Conservation (phyloP, 2,329 filamentous ascomycete genomes). For the Aschersonia sp. region DNA sequence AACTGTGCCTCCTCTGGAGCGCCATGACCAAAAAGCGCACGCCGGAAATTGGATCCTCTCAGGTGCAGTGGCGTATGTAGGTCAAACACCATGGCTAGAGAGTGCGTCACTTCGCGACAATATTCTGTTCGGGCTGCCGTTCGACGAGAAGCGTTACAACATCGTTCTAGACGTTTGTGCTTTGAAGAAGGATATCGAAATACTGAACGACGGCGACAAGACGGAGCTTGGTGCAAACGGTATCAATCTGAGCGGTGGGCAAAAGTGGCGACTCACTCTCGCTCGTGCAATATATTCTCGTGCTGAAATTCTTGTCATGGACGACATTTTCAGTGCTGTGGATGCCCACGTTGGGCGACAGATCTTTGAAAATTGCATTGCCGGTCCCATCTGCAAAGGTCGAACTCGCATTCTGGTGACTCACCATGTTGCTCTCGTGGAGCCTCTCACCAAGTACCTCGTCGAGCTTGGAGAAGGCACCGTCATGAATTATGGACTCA, state of each 20-base stretch:
- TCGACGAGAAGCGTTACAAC: conserved; percentile 52
- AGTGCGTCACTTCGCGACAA: conserved; percentile 69
- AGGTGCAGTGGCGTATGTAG: conserved; percentile 57
- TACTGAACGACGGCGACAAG: conserved; percentile 60
- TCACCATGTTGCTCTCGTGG: conserved; percentile 60
- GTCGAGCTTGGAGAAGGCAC: conserved; percentile 58
- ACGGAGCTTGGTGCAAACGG: conserved; percentile 78
- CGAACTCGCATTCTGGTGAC: conserved; percentile 69
- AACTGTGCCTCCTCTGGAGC: conserved; percentile 33
- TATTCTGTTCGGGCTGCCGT: conserved; percentile 62
- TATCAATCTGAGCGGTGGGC: conserved; percentile 71
- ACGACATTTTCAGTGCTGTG: conserved; percentile 74
- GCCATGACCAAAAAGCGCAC: conserved; percentile 49
- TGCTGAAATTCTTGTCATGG: conserved; percentile 60
- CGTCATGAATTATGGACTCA: conserved; percentile 46
- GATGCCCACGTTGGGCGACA: conserved; percentile 71
- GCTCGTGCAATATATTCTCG: conserved; percentile 69
- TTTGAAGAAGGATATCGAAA: conserved; percentile 59
- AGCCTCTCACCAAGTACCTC: conserved; percentile 57
- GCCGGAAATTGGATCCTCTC: conserved; percentile 54
- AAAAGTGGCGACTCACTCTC: conserved; percentile 70
- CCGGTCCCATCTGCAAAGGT: conserved; percentile 51
- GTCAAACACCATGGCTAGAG: conserved; percentile 75
- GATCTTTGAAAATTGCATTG: conserved; percentile 63
- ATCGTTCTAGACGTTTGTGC: conserved; percentile 61